Evolutionary conservation across 2,329 filamentous ascomycete genomes (phyloP).

Genomic region (Biscogniauxia marginata): DNA sequence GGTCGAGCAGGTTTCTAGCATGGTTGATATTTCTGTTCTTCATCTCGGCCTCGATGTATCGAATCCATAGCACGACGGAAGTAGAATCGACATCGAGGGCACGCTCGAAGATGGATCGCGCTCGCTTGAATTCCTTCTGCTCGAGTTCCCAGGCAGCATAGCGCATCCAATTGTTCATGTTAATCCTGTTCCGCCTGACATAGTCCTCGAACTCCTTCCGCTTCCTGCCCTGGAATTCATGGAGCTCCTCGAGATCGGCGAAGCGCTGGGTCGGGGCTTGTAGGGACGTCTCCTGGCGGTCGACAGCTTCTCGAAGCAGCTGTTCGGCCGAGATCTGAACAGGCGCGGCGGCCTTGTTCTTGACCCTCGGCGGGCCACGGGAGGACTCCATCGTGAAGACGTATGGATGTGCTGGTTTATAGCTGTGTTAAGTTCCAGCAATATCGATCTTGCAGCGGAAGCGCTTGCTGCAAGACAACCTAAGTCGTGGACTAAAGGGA

Average conservation of each 20-base stretch:
- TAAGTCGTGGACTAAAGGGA: neutral
- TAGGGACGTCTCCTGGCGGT: conserved; percentile 85
- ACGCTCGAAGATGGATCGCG: conserved; percentile 89
- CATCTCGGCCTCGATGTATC: conserved; percentile 96
- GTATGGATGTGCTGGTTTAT: conserved; percentile 1
- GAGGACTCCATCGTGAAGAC: conserved; percentile 74
- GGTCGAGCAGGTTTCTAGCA: conserved; percentile 88
- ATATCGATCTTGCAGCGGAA: no score
- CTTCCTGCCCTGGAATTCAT: conserved; percentile 95
- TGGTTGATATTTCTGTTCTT: conserved; percentile 95
- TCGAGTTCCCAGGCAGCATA: conserved; percentile 98
- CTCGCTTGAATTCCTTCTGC: conserved; percentile 93
- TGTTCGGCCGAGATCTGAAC: conserved; percentile 95
- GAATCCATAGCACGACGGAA: conserved; percentile 82
- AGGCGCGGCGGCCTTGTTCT: conserved; percentile 94
- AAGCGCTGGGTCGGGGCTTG: conserved; percentile 94
- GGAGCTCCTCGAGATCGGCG: conserved; percentile 93
- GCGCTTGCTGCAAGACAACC: no score
- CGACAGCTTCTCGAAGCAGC: conserved; percentile 93
- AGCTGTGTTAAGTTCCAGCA: no score
- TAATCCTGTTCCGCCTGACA: conserved; percentile 89
- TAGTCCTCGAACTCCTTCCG: conserved; percentile 97
- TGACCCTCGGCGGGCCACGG: conserved; percentile 91
- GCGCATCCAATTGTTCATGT: conserved; percentile 98
- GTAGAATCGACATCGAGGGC: conserved; percentile 90